Base-by-base conservation (phyloP, 306 rosid genomes). In the Quercus agrifolia region DNA sequence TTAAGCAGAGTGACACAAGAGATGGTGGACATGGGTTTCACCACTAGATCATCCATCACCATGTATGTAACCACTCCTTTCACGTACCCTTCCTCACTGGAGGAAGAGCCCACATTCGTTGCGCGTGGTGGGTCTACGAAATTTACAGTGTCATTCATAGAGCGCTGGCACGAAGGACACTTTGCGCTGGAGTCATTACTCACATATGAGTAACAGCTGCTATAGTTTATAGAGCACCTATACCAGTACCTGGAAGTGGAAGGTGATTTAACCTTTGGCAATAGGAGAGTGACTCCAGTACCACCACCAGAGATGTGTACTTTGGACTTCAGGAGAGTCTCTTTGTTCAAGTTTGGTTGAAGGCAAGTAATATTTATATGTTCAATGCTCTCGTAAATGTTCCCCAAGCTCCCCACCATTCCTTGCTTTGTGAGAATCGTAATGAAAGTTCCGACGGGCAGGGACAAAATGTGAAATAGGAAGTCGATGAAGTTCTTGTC, bases 21-120 rank as follows among this genome's bases (percentile, higher is more conserved):
- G 1, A 78, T 71, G 5, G 77, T 63, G 1, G 89, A 83, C 73
- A 78, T 67, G 0, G 90, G 85, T 25, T 64, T 71, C 30, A 83
- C 86, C 17, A 17, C 82, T 4, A 86, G 52, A 31, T 86, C 75
- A 71, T 86, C 87, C 83, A 74, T 80, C 6, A 86, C 73, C 87
- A 86, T 83, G 68, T 82, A 86, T 0, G 83, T 86, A 1, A 68
- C 84, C 7, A 66, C 11, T 1, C 69, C 89, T 55, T 30, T 79
- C 64, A 85, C 82, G 67, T n/a, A 85, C 3, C 82, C 79, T 31
- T 58, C 70, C 27, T 4, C 76, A 3, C 46, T n/a, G 33, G 15
- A 19, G 13, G 41, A 35, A 35, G 69, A 19, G 15, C 15, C 73
- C 66, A 13, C 13, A 74, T 74, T 46, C 9, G 0, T 12, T 2